Evolutionary conservation across 2,329 filamentous ascomycete species (phyloP).

Genomic region (Lasiodiplodia citricola): DNA sequence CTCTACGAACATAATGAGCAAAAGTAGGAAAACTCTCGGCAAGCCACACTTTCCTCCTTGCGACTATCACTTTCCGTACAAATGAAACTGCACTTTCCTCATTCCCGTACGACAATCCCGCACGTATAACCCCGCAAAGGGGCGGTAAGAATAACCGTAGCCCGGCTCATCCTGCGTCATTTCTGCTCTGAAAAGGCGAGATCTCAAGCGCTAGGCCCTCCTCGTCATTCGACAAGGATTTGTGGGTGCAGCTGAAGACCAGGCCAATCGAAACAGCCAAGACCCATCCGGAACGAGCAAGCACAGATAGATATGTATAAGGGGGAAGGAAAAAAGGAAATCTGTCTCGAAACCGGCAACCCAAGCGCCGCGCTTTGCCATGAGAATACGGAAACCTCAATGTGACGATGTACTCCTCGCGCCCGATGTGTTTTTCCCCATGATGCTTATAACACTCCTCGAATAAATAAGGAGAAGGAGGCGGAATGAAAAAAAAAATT

Average conservation of each 20-base stretch:
- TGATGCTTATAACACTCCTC: background rate
- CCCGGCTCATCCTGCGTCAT: no score
- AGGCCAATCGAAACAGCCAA: background rate
- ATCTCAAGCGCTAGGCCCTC: no score
- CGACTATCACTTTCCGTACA: background rate
- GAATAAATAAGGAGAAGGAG: background rate
- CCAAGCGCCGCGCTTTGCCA: constrained; percentile 22
- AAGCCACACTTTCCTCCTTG: background rate
- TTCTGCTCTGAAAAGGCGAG: background rate
- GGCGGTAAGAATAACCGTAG: no score
- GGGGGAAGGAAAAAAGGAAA: background rate
- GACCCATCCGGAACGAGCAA: background rate
- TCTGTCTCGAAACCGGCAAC: constrained; percentile 12
- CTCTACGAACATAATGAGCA: background rate
- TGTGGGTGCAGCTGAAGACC: background rate
- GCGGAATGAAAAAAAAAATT: background rate
- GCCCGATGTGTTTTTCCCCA: background rate
- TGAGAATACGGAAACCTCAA: background rate
- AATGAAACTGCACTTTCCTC: background rate
- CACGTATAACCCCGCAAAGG: background rate
- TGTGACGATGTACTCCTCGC: constrained; percentile 4
- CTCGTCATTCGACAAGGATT: no score
- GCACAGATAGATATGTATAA: background rate
- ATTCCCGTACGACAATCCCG: background rate
- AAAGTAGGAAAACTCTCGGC: background rate